Base-by-base conservation (phyloP, 768 basidiomycete species). In the Leucogyrophana mollusca region DNA sequence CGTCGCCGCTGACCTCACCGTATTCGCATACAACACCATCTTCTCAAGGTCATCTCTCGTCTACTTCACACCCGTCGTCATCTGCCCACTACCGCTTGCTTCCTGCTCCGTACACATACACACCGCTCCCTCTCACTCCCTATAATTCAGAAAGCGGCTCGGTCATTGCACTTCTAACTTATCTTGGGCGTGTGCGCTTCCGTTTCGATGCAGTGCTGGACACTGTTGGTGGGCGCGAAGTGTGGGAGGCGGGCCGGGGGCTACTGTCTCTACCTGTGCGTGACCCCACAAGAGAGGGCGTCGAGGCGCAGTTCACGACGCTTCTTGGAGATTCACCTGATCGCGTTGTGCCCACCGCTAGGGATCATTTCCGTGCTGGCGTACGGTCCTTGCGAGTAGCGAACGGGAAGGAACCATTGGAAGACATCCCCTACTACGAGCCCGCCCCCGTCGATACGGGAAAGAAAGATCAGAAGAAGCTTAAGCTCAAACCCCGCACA, bases 161-260 rank as follows among this genome's bases (percentile, higher is more conserved):
- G 1, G 35, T 53, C 10, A 34, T 54, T 10, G 50, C 65, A 21
- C 58, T 65, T 22, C 47, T 61, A 42, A 56, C 56, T 24, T 65
- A 57, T 43, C 43, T 65, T 32, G 42, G 40, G 6, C 55, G 61
- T 11, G 61, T 70, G 20, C 56, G 55, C 17, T 52, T 67, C 25
- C 55, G 58, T 25, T 87, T 94, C 62, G 91, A 94, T 59, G 86
- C 82, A 17, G 77, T 96, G 3, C 62, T 94, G 50, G 94, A 95
- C 62, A 87, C 87, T 1, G 67, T 90, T 14, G 93, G 93, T 3
- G 90, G 93, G 13, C 77, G 78, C 57, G 81, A 78, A 32, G 75
- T 94, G 27, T 90, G 91, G 78, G 85, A 89, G 52, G 85, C 82
- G 4, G 78, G 84, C 3, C 80, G 81, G 54, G 62, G 74, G 43